These are phyloP conservation scores for Phytopythium boreale DNA, from an alignment of 352 stramenopile genomes.

Conservation along the genomic window DNA sequence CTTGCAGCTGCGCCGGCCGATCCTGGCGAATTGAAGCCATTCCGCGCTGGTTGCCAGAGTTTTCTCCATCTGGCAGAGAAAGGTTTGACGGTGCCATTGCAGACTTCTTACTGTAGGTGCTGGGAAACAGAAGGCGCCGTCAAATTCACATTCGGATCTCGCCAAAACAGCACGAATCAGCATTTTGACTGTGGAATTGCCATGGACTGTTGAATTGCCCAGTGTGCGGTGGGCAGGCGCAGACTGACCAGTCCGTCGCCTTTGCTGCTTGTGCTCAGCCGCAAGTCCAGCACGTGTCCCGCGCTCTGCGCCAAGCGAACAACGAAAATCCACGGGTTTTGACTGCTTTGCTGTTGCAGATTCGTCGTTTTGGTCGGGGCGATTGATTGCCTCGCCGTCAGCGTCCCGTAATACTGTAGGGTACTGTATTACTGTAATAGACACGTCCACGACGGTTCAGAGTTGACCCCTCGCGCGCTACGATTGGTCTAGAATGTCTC, in stretches of 20 bases:
- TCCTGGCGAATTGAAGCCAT: not conserved
- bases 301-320: too few species aligned
- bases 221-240: too few species aligned
- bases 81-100: not conserved
- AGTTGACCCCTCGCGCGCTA: not conserved
- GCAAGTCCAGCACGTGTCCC: too few species aligned
- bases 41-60: not conserved
- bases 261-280: too few species aligned
- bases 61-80: not conserved
- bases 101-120: not conserved
- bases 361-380: too few species aligned
- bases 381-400: not conserved
- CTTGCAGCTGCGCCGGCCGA: not conserved
- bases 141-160: not conserved
- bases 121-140: not conserved
- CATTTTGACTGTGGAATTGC: not conserved
- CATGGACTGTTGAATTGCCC: too few species aligned
- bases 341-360: too few species aligned
- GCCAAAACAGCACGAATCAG: not conserved
- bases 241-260: too few species aligned
- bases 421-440: too few species aligned
- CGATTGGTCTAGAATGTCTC: conserved; percentile 9
- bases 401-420: not conserved
- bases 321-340: too few species aligned
- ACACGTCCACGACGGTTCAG: too few species aligned